These are phyloP conservation scores for Ceratocystis huliohia DNA, from an alignment of 2,329 filamentous ascomycete genomes.

Conservation along the genomic window DNA sequence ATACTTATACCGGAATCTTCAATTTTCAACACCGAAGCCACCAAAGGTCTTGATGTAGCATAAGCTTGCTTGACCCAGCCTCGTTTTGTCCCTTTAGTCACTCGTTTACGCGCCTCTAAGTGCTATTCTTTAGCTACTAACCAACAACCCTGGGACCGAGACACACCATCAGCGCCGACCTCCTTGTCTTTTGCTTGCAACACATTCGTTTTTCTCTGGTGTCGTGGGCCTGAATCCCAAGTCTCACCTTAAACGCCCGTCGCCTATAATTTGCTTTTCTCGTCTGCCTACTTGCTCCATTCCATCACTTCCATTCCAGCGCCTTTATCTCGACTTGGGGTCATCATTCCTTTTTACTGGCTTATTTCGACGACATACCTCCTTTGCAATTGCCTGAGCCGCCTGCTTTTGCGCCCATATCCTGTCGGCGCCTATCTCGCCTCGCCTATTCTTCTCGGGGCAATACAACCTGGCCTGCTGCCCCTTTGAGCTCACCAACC, in stretches of 20 bases:
- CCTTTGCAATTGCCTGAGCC: neutral
- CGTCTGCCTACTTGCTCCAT: neutral
- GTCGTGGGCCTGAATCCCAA: neutral
- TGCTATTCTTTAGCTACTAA: neutral
- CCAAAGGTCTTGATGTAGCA: neutral
- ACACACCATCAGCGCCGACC: neutral
- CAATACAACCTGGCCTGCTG: neutral
- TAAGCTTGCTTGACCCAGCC: neutral
- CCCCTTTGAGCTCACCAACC: neutral
- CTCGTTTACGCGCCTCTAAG: neutral
- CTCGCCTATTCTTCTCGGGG: neutral
- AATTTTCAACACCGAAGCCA: neutral
- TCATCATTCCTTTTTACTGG: neutral
- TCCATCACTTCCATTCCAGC: neutral
- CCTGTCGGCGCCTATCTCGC: neutral
- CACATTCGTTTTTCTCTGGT: neutral
- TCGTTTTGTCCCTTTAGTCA: neutral
- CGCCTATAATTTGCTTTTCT: neutral
- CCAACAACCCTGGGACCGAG: neutral
- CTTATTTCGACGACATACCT: constrained; percentile 9
- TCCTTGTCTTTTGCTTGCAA: neutral
- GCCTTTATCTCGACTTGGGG: neutral
- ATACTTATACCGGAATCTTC: neutral
- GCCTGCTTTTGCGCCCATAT: neutral
- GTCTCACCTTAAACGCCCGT: neutral